Base-by-base conservation (phyloP, 495 filamentous ascomycete species). In the Hypomontagnella monticulosa region DNA sequence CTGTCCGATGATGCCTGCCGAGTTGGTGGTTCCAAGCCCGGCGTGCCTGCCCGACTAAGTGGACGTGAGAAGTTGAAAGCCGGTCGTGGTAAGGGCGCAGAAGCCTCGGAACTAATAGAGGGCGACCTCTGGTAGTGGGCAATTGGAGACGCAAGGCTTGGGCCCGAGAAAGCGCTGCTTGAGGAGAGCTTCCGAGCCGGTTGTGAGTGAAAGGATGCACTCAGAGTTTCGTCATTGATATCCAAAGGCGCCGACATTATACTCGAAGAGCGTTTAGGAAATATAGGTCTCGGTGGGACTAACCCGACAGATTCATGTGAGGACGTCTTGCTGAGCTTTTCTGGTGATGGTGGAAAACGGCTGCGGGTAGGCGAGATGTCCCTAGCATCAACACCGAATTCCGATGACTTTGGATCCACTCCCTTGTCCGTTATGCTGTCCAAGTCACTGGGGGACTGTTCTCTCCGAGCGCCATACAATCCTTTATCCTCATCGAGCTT, bases 51-150 rank as follows among this genome's bases (percentile, higher is more conserved):
- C 62, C 92, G 84, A 75, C 95, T 97, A 27, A 95, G 66, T 2
- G 95, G 95, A 5, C 95, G 82, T 2, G 95, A 97, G 75, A 98
- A 98, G 74, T 98, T 99, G 73, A 93, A 94, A 1, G 90, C 83
- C 1, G 91, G 90, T 30, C 90, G 86, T 1, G 88, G 85, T 30
- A 91, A 80, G 15, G 67, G 76, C 50, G 74, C 74, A 41, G 84
- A 86, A 32, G 84, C 84, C 50, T 96, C 92, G 1, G 93, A 97
- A 65, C 86, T 88, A 40, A 93, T 78, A 0, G 93, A 96, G 4
- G 92, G 92, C 9, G 93, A 96, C 43, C 92, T 86, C 55, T 79
- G 77, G 78, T 85, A 75, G 80, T 83, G 43, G 71, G 76, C 64
- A 78, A 83, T 60, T 0, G 89, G 86, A 47, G 89, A 89, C 64